These are phyloP conservation scores for Berkeleyomyces rouxiae DNA, from an alignment of 2,329 filamentous ascomycete genomes.

Conservation along the genomic window DNA sequence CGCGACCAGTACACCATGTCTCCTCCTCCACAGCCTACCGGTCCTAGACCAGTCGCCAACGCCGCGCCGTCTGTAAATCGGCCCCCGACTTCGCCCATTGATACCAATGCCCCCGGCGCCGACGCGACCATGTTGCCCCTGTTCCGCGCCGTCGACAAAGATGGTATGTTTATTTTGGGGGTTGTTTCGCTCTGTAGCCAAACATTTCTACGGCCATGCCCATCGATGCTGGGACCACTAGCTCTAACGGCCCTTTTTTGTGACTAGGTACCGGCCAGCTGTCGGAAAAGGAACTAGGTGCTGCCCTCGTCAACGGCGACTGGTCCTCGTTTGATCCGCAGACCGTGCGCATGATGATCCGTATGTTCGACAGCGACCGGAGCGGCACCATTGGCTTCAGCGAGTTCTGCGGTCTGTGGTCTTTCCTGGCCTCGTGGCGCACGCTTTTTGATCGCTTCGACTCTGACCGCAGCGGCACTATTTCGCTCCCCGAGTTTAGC, in stretches of 20 bases:
- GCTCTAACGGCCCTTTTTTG: not conserved
- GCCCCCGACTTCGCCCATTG: slow-evolving; percentile 47
- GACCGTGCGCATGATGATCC: slow-evolving; percentile 97
- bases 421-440: slow-evolving; percentile 87
- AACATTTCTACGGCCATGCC: not conserved
- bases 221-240: not conserved
- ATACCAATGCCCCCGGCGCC: slow-evolving; percentile 29
- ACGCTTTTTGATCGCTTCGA: slow-evolving; percentile 92
- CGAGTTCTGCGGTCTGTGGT: slow-evolving; percentile 94
- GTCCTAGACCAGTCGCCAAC: slow-evolving; percentile 25
- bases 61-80: slow-evolving; percentile 41
- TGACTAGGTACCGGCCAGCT: slow-evolving; percentile 55
- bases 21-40: slow-evolving; percentile 30
- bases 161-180: slow-evolving; percentile 34
- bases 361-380: slow-evolving; percentile 94
- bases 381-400: slow-evolving; percentile 82
- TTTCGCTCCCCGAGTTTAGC: slow-evolving; percentile 71
- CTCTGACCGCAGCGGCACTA: slow-evolving; percentile 69
- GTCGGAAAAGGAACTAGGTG: slow-evolving; percentile 70
- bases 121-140: slow-evolving; percentile 67
- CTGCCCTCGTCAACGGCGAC: slow-evolving; percentile 89
- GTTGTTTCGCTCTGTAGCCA: not conserved
- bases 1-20: slow-evolving; percentile 28
- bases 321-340: slow-evolving; percentile 86
- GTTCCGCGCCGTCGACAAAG: slow-evolving; percentile 81